A percentile compares a stretch with the other conserved stretches of the same genome.
Conservation (phyloP, 1,284 basidiomycete genomes). For the Waitea zeae region DNA sequence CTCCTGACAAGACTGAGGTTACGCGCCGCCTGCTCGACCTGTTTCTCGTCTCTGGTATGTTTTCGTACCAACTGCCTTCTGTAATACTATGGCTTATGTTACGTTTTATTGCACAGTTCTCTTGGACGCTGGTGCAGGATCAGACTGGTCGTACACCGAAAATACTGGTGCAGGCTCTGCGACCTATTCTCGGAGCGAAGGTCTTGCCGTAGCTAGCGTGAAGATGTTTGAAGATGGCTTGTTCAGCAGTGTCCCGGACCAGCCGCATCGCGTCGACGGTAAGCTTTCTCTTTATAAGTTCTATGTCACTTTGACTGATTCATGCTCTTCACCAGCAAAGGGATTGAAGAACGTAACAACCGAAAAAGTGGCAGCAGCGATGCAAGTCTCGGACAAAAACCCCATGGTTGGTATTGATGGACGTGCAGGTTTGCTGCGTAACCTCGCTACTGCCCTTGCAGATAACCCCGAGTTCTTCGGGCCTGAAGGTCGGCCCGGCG, state of each 20-base stretch:
- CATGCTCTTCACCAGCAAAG: slow-evolving; percentile 42
- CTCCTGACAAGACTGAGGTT: slow-evolving; percentile 40
- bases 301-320: slow-evolving; percentile 3
- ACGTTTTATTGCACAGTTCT: too few species aligned
- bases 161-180: slow-evolving; percentile 27
- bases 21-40: slow-evolving; percentile 72
- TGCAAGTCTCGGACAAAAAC: slow-evolving; percentile 72
- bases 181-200: slow-evolving; percentile 70
- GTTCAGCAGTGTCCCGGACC: slow-evolving; percentile 51
- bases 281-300: slow-evolving; percentile 2
- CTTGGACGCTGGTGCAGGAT: slow-evolving; percentile 87
- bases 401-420: slow-evolving; percentile 88
- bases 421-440: slow-evolving; percentile 58
- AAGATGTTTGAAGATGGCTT: slow-evolving; percentile 79
- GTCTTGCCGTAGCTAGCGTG: slow-evolving; percentile 81
- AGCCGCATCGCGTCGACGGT: slow-evolving; percentile 73
- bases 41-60: slow-evolving; percentile 89
- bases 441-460: slow-evolving; percentile 55
- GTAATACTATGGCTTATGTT: too few species aligned
- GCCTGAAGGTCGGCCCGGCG: slow-evolving; percentile 55
- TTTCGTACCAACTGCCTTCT: too few species aligned
- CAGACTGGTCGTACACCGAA: slow-evolving; percentile 68
- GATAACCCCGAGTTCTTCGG: slow-evolving; percentile 55
- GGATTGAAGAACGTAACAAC: slow-evolving; percentile 54
- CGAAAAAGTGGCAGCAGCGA: slow-evolving; percentile 43